Evolutionary conservation across 2,329 filamentous ascomycete genomes (phyloP).

Genomic region (Aciculosporium take): DNA sequence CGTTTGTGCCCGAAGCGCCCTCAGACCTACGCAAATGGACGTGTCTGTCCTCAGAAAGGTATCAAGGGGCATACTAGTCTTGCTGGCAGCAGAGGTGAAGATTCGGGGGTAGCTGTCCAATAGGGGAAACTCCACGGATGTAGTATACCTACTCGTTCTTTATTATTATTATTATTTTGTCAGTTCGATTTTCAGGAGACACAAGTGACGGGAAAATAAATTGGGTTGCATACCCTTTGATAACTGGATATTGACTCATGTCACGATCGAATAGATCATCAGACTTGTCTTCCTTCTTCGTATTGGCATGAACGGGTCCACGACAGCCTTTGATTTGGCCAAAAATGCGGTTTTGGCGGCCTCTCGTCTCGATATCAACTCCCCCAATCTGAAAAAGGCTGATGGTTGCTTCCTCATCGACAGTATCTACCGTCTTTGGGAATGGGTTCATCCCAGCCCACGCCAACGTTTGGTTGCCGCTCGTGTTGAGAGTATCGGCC

Average conservation of each 20-base stretch:
- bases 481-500: constrained; percentile 53
- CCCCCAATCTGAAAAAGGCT: constrained; percentile 18
- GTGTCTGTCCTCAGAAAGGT: constrained; percentile 61
- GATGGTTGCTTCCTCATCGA: constrained; percentile 17
- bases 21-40: constrained; percentile 54
- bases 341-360: constrained; percentile 14
- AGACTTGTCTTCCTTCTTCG: constrained; percentile 4
- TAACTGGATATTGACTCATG: constrained; percentile 14
- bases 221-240: constrained; percentile 13
- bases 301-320: constrained; percentile 5
- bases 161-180: neutral
- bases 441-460: constrained; percentile 54
- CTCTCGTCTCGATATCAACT: neutral
- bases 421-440: constrained; percentile 15
- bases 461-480: constrained; percentile 68
- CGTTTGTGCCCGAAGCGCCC: constrained; percentile 49
- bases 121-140: constrained; percentile 34
- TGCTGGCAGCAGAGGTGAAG: constrained; percentile 33
- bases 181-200: neutral
- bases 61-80: constrained; percentile 25
- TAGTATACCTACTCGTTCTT: constrained; percentile 4
- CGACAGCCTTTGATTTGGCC: constrained; percentile 15
- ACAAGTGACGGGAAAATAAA: neutral
- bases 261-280: constrained; percentile 10
- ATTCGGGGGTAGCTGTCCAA: constrained; percentile 75